Base-by-base conservation (phyloP, 306 rosid species). In the Spatholobus suberectus region DNA sequence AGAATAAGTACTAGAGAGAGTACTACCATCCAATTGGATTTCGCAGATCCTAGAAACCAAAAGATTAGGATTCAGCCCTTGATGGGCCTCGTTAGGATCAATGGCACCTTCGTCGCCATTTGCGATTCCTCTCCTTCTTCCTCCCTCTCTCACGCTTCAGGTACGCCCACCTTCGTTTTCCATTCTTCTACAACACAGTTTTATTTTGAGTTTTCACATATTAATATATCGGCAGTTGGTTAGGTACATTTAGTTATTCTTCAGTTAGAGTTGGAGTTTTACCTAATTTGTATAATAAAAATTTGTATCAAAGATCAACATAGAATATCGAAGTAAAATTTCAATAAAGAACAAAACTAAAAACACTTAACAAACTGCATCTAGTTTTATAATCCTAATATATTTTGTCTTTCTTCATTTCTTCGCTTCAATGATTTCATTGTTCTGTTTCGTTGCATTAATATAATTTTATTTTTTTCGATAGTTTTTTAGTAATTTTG, bases 61-160 rank as follows among this genome's bases (percentile, higher is more conserved):
- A 26, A 4, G 12, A 12, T 29, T 65, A 12, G 67, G n/a, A 21
- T 24, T 66, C 10, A 43, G 37, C 57, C 27, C 26, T 57, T 20
- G 81, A 89, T 90, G 90, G 87, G 87, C 13, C 41, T 85, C 27
- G 81, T 87, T 44, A 79, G 79, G 78, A 80, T 81, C 44, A 83
- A 52, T 15, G 76, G 70, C 44, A 68, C 35, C 75, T 61, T 65
- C 62, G 13, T 77, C 18, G 49, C 87, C 29, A 58, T 82, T 80
- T 83, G 85, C 37, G 18, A 78, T 59, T 44, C 70, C 6, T 85
- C 89, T 27, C 27, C 87, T 44, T 79, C 90, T 14, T 76, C 87
- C 41, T 62, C 79, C 63, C 37, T 52, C 29, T 40, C 91, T 41
- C 79, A 73, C 44, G n/a, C 87, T 40, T 86, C 91, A 82, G 97